Evolutionary conservation across 495 filamentous ascomycete genomes (phyloP), one percentile per base, ranked within the genome.

Genomic region (Trichoderma orchidacearum): DNA sequence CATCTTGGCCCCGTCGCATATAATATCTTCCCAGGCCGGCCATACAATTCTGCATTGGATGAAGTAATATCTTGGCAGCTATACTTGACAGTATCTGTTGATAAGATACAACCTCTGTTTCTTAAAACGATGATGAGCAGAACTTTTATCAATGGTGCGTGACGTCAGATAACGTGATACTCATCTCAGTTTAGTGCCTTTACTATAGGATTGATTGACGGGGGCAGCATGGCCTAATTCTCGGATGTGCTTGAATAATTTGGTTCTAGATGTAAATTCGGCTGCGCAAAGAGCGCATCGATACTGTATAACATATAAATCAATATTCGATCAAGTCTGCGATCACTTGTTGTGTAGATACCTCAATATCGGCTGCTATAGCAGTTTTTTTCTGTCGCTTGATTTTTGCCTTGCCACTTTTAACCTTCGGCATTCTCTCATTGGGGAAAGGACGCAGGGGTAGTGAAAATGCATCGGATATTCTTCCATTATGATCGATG

Each of bases 371-470:
- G 36, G 70, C 68, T 28, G 68, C 60, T 3, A 70, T 59, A 17
- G 66, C 68, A 17, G 85, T 85, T 63, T 82, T 89, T 68, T 90
- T 96, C 36, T 87, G 85, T 41, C 87, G 80, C 66, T 89, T 96
- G 58, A 86, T 79, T 65, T 92, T 96, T 8, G 93, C 93, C 67
- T 91, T 95, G 25, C 93, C 91, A 2, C 87, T 35, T 61, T 86
- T 89, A 56, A 68, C 75, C 32, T 57, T 30, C 59, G 13, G 63
- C 55, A 41, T 6, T 65, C 45, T 23, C 18, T 48, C 38, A 7
- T 48, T 23, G 27, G n/a, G 1, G 1, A 18, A 48, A 25, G 5
- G 1, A 1, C 13, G 9, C 18, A 25, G 38, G 12, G 38, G 38
- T 11, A 25, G 38, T 1, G 23, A 11, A n/a, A 23, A 48, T 12